phyloP scores from a whole-genome alignment of 2,329 filamentous ascomycete genomes.

The Aspergillus novoparasiticus region DNA sequence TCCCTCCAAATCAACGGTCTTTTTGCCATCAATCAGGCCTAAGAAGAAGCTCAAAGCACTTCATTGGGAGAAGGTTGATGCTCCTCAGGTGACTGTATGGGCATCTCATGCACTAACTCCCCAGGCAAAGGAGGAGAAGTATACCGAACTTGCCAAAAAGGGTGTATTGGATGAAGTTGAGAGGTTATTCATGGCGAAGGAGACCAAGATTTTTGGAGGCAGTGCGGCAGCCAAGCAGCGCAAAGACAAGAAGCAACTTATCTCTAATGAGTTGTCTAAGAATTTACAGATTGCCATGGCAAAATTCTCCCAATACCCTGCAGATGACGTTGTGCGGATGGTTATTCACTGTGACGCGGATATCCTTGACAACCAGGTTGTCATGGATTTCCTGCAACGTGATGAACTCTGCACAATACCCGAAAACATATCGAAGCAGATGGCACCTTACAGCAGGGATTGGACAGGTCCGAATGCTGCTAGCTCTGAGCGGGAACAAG shows the following conservation, averaged over 20 bases:
- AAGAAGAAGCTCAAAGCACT: slow-evolving; percentile 99
- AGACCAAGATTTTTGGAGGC: slow-evolving; percentile 80
- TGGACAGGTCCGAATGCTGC: slow-evolving; percentile 88
- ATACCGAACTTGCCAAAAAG: slow-evolving; percentile 87
- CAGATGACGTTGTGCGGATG: slow-evolving; percentile 86
- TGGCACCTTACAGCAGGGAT: slow-evolving; percentile 95
- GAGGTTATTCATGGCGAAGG: slow-evolving; percentile 95
- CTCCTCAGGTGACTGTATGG: slow-evolving; percentile 90
- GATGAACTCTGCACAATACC: slow-evolving; percentile 91
- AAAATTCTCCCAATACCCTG: slow-evolving; percentile 83
- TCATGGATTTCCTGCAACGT: slow-evolving; percentile 95
- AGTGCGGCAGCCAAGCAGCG: slow-evolving; percentile 69
- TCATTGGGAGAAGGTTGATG: slow-evolving; percentile 98
- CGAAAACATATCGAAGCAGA: slow-evolving; percentile 84
- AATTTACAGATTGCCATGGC: slow-evolving; percentile 90
- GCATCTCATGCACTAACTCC: slow-evolving; percentile 82
- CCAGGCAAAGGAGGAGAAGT: slow-evolving; percentile 92
- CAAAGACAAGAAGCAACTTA: slow-evolving; percentile 96
- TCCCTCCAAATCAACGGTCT: slow-evolving; percentile 59
- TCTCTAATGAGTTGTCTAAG: slow-evolving; percentile 85
- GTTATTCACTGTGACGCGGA: slow-evolving; percentile 93
- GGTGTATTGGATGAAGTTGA: slow-evolving; percentile 97
- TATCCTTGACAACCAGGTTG: slow-evolving; percentile 82
- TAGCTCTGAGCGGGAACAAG: slow-evolving; percentile 76
- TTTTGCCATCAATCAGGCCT: slow-evolving; percentile 78